phyloP scores from a whole-genome alignment of 371 early-diverging fungal species.

The Mortierella sp. region DNA sequence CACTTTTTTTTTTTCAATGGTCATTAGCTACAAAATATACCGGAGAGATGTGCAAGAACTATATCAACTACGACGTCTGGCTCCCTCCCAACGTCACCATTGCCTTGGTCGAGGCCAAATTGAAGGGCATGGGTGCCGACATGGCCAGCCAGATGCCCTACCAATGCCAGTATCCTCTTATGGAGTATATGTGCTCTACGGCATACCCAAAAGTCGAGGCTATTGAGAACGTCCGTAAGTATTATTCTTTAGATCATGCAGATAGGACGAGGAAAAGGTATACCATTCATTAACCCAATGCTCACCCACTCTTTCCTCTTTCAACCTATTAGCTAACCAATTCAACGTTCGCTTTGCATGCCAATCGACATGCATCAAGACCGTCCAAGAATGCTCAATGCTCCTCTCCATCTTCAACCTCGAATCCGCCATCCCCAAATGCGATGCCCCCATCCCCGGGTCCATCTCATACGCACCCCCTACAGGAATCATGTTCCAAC shows the following conservation, averaged over 20 bases:
- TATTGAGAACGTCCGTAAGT: not conserved
- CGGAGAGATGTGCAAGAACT: conserved; percentile 40
- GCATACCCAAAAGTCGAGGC: conserved; percentile 32
- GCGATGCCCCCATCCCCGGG: conserved; percentile 51
- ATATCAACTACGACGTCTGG: conserved; percentile 48
- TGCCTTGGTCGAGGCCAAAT: conserved; percentile 17
- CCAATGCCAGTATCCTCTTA: conserved; percentile 32
- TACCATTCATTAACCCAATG: not conserved
- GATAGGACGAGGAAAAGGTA: not conserved
- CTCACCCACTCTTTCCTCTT: not conserved
- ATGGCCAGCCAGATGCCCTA: conserved; percentile 11
- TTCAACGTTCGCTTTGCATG: conserved; percentile 61
- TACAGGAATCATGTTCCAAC: conserved; percentile 54
- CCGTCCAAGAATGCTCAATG: conserved; percentile 48
- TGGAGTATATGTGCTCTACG: conserved; percentile 38
- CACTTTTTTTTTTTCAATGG: not conserved
- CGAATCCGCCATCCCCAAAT: conserved; percentile 62
- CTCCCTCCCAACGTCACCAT: conserved; percentile 38
- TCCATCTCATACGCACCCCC: conserved; percentile 36
- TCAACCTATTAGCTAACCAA: conserved; percentile 17
- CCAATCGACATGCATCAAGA: conserved; percentile 63
- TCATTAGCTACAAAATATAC: conserved; percentile 29
- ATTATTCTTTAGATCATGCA: not conserved
- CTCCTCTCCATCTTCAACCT: conserved; percentile 27
- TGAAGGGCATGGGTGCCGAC: conserved; percentile 6